phyloP scores from a whole-genome alignment of 2,329 filamentous ascomycete genomes.

The Helicocarpus griseus region DNA sequence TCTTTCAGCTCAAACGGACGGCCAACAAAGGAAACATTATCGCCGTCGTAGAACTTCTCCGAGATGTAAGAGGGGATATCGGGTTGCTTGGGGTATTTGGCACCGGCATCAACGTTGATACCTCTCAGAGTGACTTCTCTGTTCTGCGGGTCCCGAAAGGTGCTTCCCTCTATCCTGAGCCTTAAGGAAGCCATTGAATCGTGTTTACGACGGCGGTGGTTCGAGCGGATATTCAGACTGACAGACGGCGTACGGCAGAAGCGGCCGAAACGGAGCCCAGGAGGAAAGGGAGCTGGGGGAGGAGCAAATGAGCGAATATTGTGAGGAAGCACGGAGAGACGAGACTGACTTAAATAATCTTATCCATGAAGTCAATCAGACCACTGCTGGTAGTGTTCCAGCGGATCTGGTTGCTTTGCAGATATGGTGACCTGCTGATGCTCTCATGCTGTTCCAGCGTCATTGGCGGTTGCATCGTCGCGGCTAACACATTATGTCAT shows the following conservation, averaged over 20 bases:
- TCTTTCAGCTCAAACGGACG: conserved; percentile 77
- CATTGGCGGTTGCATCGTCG: neutral
- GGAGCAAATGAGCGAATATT: neutral
- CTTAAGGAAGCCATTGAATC: conserved; percentile 60
- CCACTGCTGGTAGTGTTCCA: neutral
- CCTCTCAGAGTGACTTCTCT: conserved; percentile 83
- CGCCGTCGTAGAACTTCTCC: conserved; percentile 81
- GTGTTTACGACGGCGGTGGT: neutral
- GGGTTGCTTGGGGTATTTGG: conserved; percentile 77
- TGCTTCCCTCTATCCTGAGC: conserved; percentile 72
- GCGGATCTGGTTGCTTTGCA: neutral
- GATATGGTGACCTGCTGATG: neutral
- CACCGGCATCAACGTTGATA: conserved; percentile 86
- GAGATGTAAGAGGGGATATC: conserved; percentile 69
- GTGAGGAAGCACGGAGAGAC: neutral
- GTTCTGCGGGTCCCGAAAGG: conserved; percentile 71
- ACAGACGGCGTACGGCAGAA: neutral
- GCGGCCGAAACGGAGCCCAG: neutral
- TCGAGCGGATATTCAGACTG: neutral
- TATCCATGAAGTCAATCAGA: neutral
- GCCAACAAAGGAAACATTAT: conserved; percentile 79
- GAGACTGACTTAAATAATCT: neutral
- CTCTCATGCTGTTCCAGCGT: neutral
- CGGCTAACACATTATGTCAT: neutral
- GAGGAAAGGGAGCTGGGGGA: neutral